Conservation (phyloP, 768 basidiomycete genomes). For the Hygrophorus pudorinus region DNA sequence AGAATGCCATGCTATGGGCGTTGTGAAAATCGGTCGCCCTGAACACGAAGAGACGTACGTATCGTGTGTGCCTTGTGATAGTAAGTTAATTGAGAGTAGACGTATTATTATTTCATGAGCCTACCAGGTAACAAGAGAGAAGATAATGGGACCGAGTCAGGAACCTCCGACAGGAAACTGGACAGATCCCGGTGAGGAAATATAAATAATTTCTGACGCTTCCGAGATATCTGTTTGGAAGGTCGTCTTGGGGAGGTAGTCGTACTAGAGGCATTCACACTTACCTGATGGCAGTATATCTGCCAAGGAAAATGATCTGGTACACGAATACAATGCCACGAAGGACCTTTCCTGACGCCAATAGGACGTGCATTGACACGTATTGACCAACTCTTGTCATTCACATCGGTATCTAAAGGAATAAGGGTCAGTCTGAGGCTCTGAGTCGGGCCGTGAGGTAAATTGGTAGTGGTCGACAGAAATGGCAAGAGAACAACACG, state of each 20-base stretch:
- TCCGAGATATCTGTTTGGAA: conserved; percentile 31
- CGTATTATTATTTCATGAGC: conserved; percentile 17
- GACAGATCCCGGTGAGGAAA: conserved; percentile 50
- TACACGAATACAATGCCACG: not conserved
- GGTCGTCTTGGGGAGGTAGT: conserved; percentile 1
- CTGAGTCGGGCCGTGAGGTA: not conserved
- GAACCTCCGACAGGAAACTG: conserved; percentile 48
- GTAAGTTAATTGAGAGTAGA: conserved; percentile 4
- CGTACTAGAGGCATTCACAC: conserved; percentile 10
- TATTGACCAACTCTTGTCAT: not conserved
- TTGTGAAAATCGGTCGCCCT: not conserved
- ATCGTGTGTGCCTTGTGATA: conserved; percentile 52
- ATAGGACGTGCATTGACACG: not conserved
- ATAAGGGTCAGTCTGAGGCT: not conserved
- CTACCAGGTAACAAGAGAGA: conserved; percentile 71
- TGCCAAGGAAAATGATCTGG: conserved; percentile 40
- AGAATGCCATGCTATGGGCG: conserved; percentile 59
- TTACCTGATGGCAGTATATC: conserved; percentile 45
- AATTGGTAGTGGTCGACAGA: not conserved
- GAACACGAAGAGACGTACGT: conserved; percentile 35
- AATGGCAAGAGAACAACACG: not conserved
- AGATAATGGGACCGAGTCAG: conserved; percentile 59
- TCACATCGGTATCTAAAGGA: not conserved
- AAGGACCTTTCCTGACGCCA: not conserved
- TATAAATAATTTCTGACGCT: conserved; percentile 39